phyloP scores from a whole-genome alignment of 169 alveolate species.

The Plasmodium fragile region DNA sequence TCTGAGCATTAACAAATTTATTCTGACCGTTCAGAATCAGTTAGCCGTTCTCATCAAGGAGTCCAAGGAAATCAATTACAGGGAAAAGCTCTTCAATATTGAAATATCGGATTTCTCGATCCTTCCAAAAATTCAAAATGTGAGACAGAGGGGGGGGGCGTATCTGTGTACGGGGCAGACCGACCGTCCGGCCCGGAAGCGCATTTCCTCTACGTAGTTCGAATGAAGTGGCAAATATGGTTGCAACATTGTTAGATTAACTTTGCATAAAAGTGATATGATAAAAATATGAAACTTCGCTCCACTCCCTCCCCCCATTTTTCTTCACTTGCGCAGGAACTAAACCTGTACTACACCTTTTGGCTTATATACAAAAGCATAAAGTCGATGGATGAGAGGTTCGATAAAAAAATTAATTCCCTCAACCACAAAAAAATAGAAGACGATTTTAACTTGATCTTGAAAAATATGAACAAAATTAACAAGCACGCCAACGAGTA shows the following conservation, averaged over 20 bases:
- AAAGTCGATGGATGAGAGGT: constrained; percentile 66
- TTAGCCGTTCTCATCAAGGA: constrained; percentile 56
- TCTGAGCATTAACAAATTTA: constrained; percentile 55
- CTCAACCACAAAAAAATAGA: constrained; percentile 71
- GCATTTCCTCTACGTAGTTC: background rate
- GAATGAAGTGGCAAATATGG: background rate
- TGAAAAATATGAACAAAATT: constrained; percentile 76
- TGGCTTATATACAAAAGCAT: constrained; percentile 71
- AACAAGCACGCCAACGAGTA: constrained; percentile 73
- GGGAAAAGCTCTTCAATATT: constrained; percentile 54
- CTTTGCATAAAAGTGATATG: background rate
- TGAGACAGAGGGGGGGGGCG: constrained; percentile 16
- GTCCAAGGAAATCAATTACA: constrained; percentile 64
- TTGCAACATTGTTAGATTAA: background rate
- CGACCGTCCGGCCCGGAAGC: background rate
- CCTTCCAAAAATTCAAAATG: constrained; percentile 57
- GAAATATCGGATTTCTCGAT: constrained; percentile 74
- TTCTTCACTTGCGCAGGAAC: constrained; percentile 27
- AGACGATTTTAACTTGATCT: constrained; percentile 68
- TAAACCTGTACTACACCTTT: constrained; percentile 58
- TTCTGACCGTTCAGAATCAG: constrained; percentile 70
- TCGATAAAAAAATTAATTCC: constrained; percentile 66
- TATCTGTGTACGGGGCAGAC: no score
- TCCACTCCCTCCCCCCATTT: background rate
- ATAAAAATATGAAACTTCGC: background rate